Evolutionary conservation across 805 yeast species (phyloP).

Genomic region (Saccharomycopsis babjevae): DNA sequence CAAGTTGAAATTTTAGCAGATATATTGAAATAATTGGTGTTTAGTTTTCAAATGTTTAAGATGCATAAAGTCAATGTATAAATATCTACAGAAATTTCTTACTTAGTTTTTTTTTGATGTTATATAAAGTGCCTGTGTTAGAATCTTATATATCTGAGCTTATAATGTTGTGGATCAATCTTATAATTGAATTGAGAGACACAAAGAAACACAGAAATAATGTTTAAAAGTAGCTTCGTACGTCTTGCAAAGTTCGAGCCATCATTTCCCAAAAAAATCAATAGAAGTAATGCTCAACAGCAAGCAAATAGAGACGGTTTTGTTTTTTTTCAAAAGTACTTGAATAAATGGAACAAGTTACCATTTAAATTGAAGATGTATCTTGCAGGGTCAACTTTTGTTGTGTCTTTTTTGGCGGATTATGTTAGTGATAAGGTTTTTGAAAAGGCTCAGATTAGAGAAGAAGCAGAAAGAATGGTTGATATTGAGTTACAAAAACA

Average conservation of each 20-base stretch:
- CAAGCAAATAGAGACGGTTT: background rate
- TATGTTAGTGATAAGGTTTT: conserved; percentile 17
- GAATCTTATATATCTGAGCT: no score
- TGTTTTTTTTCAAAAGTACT: background rate
- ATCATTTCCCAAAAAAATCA: background rate
- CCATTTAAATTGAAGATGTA: conserved; percentile 23
- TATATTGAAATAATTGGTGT: background rate
- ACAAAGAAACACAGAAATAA: background rate
- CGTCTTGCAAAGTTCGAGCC: background rate
- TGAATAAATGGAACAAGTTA: conserved; percentile 19
- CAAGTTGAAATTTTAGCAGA: background rate
- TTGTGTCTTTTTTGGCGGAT: conserved; percentile 23
- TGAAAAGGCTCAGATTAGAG: conserved; percentile 13
- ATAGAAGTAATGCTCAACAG: background rate
- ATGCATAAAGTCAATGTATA: background rate
- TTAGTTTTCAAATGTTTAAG: background rate
- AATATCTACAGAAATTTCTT: no score
- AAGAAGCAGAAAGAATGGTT: conserved; percentile 19
- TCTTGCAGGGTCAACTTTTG: conserved; percentile 24
- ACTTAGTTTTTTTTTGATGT: no score
- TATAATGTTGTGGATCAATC: background rate
- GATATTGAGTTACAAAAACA: conserved; percentile 10
- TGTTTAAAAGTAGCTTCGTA: background rate
- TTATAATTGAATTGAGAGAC: background rate
- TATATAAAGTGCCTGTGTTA: no score